phyloP scores from a whole-genome alignment of 805 yeast species.

The Grigorovia transvaalensis region DNA sequence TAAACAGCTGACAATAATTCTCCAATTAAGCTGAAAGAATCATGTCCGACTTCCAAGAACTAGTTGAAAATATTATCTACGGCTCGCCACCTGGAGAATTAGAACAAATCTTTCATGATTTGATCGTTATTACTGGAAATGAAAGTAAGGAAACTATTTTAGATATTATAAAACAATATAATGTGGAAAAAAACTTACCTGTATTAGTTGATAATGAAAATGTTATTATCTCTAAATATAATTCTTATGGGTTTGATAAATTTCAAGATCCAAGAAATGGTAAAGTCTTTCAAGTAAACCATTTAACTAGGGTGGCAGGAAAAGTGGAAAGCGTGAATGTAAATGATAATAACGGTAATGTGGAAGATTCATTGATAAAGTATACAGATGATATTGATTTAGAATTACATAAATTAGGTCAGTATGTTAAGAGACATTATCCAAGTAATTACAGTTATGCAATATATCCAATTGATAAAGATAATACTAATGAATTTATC shows the following conservation, averaged over 20 bases:
- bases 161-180: slow-evolving; percentile 33
- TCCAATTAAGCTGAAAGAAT: not conserved
- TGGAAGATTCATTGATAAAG: slow-evolving; percentile 1
- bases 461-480: slow-evolving; percentile 32
- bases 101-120: slow-evolving; percentile 30
- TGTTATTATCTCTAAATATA: slow-evolving; percentile 40
- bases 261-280: slow-evolving; percentile 44
- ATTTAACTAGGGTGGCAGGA: slow-evolving; percentile 36
- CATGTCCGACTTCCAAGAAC: slow-evolving; percentile 15
- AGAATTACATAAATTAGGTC: slow-evolving; percentile 12
- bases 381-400: slow-evolving; percentile 12
- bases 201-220: slow-evolving; percentile 28
- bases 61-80: slow-evolving; percentile 20
- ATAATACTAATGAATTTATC: slow-evolving; percentile 18
- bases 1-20: not conserved
- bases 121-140: slow-evolving; percentile 35
- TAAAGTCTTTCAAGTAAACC: slow-evolving; percentile 49
- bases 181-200: slow-evolving; percentile 27
- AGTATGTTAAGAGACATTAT: slow-evolving; percentile 56
- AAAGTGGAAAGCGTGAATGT: slow-evolving; percentile 32
- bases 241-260: slow-evolving; percentile 37
- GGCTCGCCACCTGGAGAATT: slow-evolving; percentile 29
- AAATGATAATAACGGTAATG: not conserved
- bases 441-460: slow-evolving; percentile 44
- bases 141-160: slow-evolving; percentile 27